Evolutionary conservation across 1,284 basidiomycete species (phyloP).

Genomic region (Phellinidium pouzarii): DNA sequence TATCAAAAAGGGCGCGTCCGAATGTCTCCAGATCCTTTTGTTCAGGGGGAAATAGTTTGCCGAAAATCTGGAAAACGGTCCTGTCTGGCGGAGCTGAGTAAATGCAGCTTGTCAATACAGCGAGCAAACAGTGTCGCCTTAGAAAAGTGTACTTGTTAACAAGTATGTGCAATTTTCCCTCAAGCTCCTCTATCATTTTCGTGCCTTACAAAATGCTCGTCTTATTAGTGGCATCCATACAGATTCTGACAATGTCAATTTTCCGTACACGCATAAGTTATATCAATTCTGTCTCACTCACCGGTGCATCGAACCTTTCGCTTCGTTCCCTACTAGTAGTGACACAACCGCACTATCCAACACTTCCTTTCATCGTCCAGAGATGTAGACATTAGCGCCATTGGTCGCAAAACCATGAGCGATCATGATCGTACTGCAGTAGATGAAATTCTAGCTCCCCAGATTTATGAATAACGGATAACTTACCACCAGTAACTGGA

Average conservation of each 20-base stretch:
- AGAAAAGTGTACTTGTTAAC: slow-evolving; percentile 62
- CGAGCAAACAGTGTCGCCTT: neutral
- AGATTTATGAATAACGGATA: neutral
- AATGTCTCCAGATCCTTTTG: slow-evolving; percentile 55
- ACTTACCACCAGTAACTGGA: slow-evolving; percentile 30
- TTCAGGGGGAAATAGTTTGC: slow-evolving; percentile 47
- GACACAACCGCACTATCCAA: slow-evolving; percentile 22
- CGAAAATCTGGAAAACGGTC: slow-evolving; percentile 56
- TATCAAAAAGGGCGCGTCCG: slow-evolving; percentile 58
- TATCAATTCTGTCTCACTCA: slow-evolving; percentile 1
- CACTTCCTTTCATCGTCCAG: slow-evolving; percentile 23
- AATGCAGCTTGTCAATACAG: neutral
- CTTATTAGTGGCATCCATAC: slow-evolving; percentile 67
- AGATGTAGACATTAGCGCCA: slow-evolving; percentile 35
- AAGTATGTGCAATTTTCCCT: slow-evolving; percentile 70
- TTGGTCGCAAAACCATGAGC: slow-evolving; percentile 32
- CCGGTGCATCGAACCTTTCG: slow-evolving; percentile 14
- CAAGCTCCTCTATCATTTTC: slow-evolving; percentile 45
- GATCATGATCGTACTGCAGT: slow-evolving; percentile 31
- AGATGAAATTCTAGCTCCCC: neutral
- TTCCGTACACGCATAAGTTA: neutral
- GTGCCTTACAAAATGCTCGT: slow-evolving; percentile 54
- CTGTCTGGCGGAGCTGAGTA: slow-evolving; percentile 66
- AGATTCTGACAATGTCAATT: slow-evolving; percentile 35
- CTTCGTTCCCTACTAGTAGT: neutral